A percentile compares a stretch with the other conserved stretches of the same genome.
Evolutionary conservation across 2,329 filamentous ascomycete species (phyloP).

Genomic region (Whalleya microplaca): DNA sequence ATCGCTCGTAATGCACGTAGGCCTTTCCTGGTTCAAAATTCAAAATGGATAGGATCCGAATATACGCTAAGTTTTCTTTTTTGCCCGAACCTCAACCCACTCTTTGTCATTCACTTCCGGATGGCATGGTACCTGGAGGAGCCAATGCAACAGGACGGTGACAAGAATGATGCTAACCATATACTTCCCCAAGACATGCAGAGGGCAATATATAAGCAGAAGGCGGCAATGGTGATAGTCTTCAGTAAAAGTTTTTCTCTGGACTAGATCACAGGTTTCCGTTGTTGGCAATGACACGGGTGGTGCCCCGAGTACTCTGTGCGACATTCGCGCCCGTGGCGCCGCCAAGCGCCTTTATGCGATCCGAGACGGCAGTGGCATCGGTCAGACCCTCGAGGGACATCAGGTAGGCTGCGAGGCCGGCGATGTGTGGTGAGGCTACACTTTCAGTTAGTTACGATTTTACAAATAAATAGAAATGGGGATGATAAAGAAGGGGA

Average conservation of each 20-base stretch:
- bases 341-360: constrained; percentile 58
- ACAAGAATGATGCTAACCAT: background rate
- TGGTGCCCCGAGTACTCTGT: constrained; percentile 50
- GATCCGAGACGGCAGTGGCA: constrained; percentile 47
- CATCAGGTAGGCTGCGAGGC: constrained; percentile 71
- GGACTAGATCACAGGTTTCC: constrained; percentile 38
- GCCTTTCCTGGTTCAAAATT: constrained; percentile 2
- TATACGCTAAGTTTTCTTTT: background rate
- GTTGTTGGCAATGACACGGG: constrained; percentile 61
- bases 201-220: constrained; percentile 6
- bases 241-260: background rate
- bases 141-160: too few species aligned
- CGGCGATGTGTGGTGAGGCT: constrained; percentile 69
- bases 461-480: background rate
- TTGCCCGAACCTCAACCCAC: constrained; percentile 7
- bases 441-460: constrained; percentile 35
- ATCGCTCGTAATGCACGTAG: background rate
- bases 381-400: constrained; percentile 53
- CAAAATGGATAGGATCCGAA: background rate
- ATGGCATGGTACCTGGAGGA: constrained; percentile 4
- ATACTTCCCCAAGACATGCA: background rate
- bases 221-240: background rate
- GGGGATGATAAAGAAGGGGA: background rate
- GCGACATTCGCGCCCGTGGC: constrained; percentile 48
- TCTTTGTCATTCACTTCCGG: constrained; percentile 7